Base-by-base conservation (phyloP, 306 rosid species). In the Urtica urens region DNA sequence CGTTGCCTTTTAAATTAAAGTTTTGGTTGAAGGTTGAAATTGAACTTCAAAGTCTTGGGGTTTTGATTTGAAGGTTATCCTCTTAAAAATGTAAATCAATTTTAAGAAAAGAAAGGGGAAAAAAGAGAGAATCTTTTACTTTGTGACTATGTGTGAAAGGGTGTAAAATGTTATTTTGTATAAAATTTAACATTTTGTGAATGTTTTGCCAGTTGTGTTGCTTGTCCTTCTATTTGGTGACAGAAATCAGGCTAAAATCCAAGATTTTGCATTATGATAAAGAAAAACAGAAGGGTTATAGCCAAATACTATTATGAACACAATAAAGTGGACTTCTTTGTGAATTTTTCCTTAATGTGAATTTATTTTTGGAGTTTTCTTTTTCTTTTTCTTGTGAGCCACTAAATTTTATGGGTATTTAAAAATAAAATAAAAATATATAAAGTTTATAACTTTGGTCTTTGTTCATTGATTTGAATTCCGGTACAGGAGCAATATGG, bases 401-500 rank as follows among this genome's bases (percentile, higher is more conserved):
- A 31, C 42, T 21, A 11, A 31, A 7, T 31, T 7, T 31, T 31
- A 31, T 13, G 35, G 25, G 53, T 22, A 48, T 12, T 16, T n/a
- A 17, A 48, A 17, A 44, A 9, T 22, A 7, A 1, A 6, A 19
- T 11, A 10, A 6, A 20, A 43, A 22, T 13, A 42, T 20, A 22
- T 8, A 1, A 49, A 26, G 4, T 13, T 6, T 10, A 4, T 13
- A 11, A 16, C 10, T 40, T 14, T 4, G 3, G 15, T 40, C 9
- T 21, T 55, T 19, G 12, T 19, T 28, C 28, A 11, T 46, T 34
- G 31, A 16, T 15, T 25, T 37, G 34, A 25, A 31, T 28, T 38
- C 46, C 48, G 51, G 43, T 56, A 60, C 56, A 45, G 60, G 52
- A 72, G 17, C 49, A 67, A 82, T 69, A 82, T 71, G 92, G 29